Percentiles rank a stretch among this genome's conserved stretches.
Conservation (phyloP, 305 asterid genomes). For the Ilex paraguariensis region DNA sequence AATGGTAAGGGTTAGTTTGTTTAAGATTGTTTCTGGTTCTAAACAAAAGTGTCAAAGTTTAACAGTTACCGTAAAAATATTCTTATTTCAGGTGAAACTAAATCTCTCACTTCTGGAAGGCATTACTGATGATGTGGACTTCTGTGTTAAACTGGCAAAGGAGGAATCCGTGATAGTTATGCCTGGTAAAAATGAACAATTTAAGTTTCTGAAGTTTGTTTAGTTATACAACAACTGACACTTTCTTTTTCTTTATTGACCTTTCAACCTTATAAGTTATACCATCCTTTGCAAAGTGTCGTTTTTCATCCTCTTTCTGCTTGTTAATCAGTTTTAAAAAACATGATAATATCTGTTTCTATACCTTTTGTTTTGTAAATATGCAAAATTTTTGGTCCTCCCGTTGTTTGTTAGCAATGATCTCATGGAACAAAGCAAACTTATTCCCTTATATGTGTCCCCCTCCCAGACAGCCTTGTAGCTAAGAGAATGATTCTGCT, state of each 20-base stretch:
- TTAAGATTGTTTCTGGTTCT: background rate
- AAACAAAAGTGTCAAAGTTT: no score
- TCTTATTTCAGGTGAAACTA: constrained; percentile 36
- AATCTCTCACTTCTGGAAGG: constrained; percentile 35
- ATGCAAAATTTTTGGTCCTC: background rate
- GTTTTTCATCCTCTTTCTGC: no score
- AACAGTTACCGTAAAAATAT: background rate
- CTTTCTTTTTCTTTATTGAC: no score
- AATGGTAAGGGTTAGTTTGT: constrained; percentile 34
- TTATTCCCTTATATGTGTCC: no score
- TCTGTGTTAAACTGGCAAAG: constrained; percentile 54
- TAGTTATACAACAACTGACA: no score
- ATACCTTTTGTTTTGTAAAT: no score
- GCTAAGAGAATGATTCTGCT: no score
- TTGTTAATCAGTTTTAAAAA: background rate
- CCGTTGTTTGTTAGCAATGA: no score
- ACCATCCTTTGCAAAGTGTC: no score
- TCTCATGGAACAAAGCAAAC: no score
- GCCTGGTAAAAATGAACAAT: constrained; percentile 41
- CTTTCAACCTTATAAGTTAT: background rate
- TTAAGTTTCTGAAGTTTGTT: no score
- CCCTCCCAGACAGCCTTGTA: no score
- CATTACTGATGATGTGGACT: constrained; percentile 56
- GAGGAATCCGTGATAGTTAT: constrained; percentile 60
- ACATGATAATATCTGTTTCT: background rate